Evolutionary conservation across 192 early-diverging fungal species (phyloP), one percentile per base, ranked within the genome.

Genomic region (Coemansia asiatica): DNA sequence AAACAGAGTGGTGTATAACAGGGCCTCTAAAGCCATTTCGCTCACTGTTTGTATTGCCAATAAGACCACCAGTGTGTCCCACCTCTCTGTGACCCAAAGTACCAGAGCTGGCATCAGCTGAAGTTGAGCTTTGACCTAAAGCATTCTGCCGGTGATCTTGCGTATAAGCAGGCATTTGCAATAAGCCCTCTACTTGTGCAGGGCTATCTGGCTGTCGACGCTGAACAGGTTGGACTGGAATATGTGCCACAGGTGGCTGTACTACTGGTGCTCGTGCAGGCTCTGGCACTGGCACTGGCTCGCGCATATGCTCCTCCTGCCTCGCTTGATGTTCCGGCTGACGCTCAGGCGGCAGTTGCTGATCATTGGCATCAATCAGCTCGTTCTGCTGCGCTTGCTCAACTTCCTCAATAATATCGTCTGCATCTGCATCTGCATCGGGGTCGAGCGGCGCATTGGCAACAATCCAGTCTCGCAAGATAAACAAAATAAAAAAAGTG

Each of bases 401-500:
- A 2, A 31, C 56, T 15, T 54, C 56, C 23, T 56, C 57, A 6
- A 9, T 21, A 13, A n/a, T 6, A 9, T 36, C 60, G 21, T 61
- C 62, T 22, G 18, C 33, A 2, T 62, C 60, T 23, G 48, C 33
- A 46, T 61, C 29, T 4, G 13, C 29, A 62, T 62, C 46, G 27
- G 18, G 38, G 4, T 62, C 63, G 4, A 71, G 51, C 0, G 76
- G 75, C 25, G 63, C 65, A 40, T 82, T 82, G 25, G 71, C 67
- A 15, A 89, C 75, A 28, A 96, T 87, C 88, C 94, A 96, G 72
- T 98, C 96, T 23, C 91, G 90, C 63, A 98, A 79, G 36, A 92
- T 84, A 63, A 95, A 90, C 22, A 91, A 82, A 2, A 85, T 83
- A n/a, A 96, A 82, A 60, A 91, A 94, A 7, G 91, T 75, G 29